Evolutionary conservation across 169 alveolate genomes (phyloP), one percentile per base, ranked within the genome.

Genomic region (Sarcocystis neurona): DNA sequence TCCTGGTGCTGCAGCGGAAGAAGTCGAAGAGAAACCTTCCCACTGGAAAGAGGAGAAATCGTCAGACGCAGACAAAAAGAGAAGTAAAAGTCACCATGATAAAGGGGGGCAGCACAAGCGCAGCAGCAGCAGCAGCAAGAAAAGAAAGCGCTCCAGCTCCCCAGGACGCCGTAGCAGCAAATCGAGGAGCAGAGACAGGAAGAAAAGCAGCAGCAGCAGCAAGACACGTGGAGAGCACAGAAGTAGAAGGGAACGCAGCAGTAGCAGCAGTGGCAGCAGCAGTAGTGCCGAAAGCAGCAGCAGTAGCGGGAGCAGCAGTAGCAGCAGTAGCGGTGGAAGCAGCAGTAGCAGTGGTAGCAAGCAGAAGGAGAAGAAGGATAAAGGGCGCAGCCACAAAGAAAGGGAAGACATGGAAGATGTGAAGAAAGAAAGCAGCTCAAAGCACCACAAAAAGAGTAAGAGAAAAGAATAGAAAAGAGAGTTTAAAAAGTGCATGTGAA

Each of bases 131-230:
- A 46, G 85, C 68, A 77, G 68, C 10, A 43, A 43, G 44, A 77
- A 68, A 15, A 39, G 85, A 32, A 77, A 77, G 70, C 8, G 68
- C 37, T 46, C 70, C 10, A 43, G 68, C 41, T 77, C 85, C 66
- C 60, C 70, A 3, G 8, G n/a, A 2, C 60, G 68, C 68, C 20
- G 10, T 20, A 20, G 20, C 63, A 53, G 63, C 63, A 53, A 20
- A 10, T 77, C 85, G 47, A 46, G 30, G 68, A 77, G 85, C 68
- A 27, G 68, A 8, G 68, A 46, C 20, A 46, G 85, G 30, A 77
- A 48, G 70, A 44, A 30, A 34, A 47, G 85, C 27, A 77, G 85
- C 85, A 77, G 85, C 85, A 77, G 47, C 23, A n/a, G 37, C 70
- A 77, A 77, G 27, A 43, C 30, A 53, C 63, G 30, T 53, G 20